A percentile compares a stretch with the other conserved stretches of the same genome.
Evolutionary conservation across 306 rosid species (phyloP).

Genomic region (Styphnolobium japonicum): DNA sequence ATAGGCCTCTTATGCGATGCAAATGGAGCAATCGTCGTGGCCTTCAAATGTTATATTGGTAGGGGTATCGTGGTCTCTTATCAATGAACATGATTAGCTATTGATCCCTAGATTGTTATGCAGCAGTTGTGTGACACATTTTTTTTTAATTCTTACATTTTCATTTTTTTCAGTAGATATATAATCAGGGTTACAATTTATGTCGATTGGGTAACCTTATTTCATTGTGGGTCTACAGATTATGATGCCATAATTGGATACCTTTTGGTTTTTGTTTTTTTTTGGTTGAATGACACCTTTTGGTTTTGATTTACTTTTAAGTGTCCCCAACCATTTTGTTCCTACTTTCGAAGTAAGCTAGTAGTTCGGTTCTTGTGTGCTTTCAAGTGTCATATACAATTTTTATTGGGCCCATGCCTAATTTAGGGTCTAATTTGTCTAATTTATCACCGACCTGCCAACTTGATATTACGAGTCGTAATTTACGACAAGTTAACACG

Average conservation of each 20-base stretch:
- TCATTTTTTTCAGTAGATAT: background rate
- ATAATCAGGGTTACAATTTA: background rate
- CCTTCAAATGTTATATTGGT: constrained; percentile 14
- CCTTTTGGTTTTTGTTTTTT: background rate
- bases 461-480: too few species aligned
- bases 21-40: constrained; percentile 29
- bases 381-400: too few species aligned
- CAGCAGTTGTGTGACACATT: background rate
- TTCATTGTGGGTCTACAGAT: background rate
- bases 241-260: constrained; percentile 1
- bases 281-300: too few species aligned
- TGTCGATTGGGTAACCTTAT: background rate
- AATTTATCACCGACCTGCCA: too few species aligned
- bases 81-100: constrained; percentile 31
- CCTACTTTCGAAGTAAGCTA: too few species aligned
- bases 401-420: too few species aligned
- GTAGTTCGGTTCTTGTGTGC: too few species aligned
- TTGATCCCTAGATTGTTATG: background rate
- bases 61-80: constrained; percentile 35
- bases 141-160: too few species aligned
- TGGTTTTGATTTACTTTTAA: background rate
- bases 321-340: background rate
- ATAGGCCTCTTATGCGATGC: constrained; percentile 26
- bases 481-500: too few species aligned
- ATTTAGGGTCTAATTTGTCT: too few species aligned